These are phyloP conservation scores for Yamadazyma olivae DNA, from an alignment of 805 yeast species.

Conservation along the genomic window DNA sequence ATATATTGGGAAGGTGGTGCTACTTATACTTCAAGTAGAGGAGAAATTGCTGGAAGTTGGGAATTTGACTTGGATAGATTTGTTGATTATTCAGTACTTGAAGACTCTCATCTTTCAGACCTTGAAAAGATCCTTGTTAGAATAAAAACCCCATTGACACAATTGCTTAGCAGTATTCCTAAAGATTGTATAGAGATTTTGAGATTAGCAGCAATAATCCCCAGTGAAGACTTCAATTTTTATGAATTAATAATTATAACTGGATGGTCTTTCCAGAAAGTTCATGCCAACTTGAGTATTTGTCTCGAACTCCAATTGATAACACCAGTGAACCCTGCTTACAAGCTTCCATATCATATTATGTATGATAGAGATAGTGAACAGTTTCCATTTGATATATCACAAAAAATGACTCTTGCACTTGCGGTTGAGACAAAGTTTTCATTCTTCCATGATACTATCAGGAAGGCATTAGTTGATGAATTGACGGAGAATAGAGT, in stretches of 20 bases:
- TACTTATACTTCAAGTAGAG: conserved; percentile 4
- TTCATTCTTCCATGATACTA: conserved; percentile 39
- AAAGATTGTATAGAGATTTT: conserved; percentile 20
- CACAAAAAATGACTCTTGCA: conserved; percentile 27
- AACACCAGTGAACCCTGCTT: conserved; percentile 38
- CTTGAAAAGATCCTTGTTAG: background rate
- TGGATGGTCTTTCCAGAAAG: conserved; percentile 27
- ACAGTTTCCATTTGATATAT: conserved; percentile 25
- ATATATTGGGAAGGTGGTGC: conserved; percentile 5
- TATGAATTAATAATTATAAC: conserved; percentile 39
- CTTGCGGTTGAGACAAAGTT: conserved; percentile 35
- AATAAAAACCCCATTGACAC: conserved; percentile 14
- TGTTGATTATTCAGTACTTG: background rate
- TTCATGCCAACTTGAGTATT: conserved; percentile 27
- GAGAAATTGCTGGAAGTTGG: conserved; percentile 7
- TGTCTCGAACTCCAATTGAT: conserved; percentile 32
- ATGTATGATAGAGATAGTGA: conserved; percentile 13
- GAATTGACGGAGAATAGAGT: conserved; percentile 20
- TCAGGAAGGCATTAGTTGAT: conserved; percentile 28
- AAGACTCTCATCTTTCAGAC: background rate
- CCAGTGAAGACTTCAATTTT: conserved; percentile 31
- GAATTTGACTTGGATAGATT: conserved; percentile 2
- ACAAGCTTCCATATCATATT: conserved; percentile 47
- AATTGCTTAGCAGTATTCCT: conserved; percentile 18
- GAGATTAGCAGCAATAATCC: conserved; percentile 42